A percentile compares a stretch with the other conserved stretches of the same genome.
phyloP scores from a whole-genome alignment of 305 asterid genomes.

The Rubia balearica region DNA sequence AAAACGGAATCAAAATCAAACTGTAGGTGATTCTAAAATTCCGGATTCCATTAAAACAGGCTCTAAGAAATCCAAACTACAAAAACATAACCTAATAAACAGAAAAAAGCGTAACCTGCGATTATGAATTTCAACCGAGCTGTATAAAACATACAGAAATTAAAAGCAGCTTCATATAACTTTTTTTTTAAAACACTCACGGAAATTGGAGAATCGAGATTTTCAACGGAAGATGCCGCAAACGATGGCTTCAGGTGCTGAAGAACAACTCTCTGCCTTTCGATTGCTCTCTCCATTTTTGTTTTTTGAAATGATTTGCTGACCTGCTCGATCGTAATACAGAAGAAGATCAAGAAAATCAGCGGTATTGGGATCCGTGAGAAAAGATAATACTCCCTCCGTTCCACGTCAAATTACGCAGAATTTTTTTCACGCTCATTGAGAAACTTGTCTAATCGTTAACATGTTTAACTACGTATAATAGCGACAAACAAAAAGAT shows the following conservation, averaged over 20 bases:
- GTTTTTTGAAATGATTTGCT: not conserved
- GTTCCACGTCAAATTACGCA: too few relatives aligned
- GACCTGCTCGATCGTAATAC: not conserved
- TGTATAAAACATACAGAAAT: slow-evolving; percentile 15
- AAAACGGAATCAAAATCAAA: not conserved
- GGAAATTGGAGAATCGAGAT: slow-evolving; percentile 21
- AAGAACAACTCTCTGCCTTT: slow-evolving; percentile 27
- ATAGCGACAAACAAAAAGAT: too few relatives aligned
- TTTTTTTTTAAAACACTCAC: not conserved
- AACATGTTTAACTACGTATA: too few relatives aligned
- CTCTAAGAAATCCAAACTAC: not conserved
- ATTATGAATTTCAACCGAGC: not conserved
- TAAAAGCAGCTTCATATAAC: not conserved
- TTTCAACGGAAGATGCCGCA: slow-evolving; percentile 1
- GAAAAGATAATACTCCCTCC: too few relatives aligned
- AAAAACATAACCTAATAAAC: not conserved
- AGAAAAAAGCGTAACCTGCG: not conserved
- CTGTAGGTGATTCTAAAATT: not conserved
- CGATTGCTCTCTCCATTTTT: slow-evolving; percentile 27
- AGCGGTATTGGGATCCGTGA: too few relatives aligned
- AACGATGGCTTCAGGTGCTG: not conserved
- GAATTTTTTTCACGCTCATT: too few relatives aligned
- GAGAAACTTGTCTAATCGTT: too few relatives aligned
- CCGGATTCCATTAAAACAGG: not conserved
- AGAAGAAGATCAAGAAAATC: too few relatives aligned